Base-by-base conservation (phyloP, 345 rosid genomes). In the Balakata baccata region DNA sequence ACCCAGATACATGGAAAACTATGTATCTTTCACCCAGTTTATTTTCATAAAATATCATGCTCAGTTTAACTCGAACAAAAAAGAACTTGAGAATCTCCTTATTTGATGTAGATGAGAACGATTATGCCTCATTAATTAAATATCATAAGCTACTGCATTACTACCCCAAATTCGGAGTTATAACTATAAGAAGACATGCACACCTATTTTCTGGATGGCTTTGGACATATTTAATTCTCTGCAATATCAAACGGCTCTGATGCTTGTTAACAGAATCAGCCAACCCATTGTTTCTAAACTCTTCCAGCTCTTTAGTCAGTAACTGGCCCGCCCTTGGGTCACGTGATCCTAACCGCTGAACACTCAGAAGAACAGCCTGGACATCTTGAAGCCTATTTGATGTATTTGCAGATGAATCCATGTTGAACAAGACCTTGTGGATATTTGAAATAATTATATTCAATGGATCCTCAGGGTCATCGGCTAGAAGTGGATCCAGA, bases 251-350 rank as follows among this genome's bases (percentile, higher is more conserved):
- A 81, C 95, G 97, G 80, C 91, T 81, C 75, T 95, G 99, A 75
- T 95, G 99, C 85, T 92, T 92, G 86, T 84, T 92, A 74, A 95
- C 99, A 58, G 99, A 89, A 79, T 95, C 98, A 57, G 98, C 93
- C 81, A 87, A 78, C 69, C 79, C 81, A 85, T 68, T 87, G 81
- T 75, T 88, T 83, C 96, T 89, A 73, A 90, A 92, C 87, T 95
- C 99, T 82, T 95, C 99, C 69, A 95, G 90, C 84, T 92, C 98
- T 83, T 94, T 94, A 16, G 75, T 84, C 56, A 94, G 83, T 72
- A 92, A 78, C 70, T 85, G 95, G 43, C 92, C 91, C 62, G 97
- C 98, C 84, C 98, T 86, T 71, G 86, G 76, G 77, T 86, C 85
- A 75, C 98, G 98, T 38, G 97, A 92, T 76, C 89, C 98, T 89